phyloP scores from a whole-genome alignment of 1,284 basidiomycete species.

The Ganoderma meredithae region DNA sequence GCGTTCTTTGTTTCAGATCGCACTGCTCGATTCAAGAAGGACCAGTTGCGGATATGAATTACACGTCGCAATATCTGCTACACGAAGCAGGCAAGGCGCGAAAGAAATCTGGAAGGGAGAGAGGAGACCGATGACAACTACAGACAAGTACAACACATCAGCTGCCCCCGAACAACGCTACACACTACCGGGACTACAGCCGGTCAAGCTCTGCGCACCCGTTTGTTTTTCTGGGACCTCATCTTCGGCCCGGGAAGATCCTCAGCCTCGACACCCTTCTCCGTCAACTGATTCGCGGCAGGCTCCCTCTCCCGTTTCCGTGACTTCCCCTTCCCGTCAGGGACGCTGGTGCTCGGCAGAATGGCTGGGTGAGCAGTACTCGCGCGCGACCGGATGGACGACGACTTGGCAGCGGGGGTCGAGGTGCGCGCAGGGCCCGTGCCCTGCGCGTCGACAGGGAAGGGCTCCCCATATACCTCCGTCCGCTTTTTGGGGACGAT shows the following conservation, averaged over 20 bases:
- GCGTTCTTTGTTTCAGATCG: background rate
- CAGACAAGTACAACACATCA: background rate
- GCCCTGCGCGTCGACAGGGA: background rate
- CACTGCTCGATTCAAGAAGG: background rate
- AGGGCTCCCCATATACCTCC: constrained; percentile 5
- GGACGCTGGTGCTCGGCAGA: background rate
- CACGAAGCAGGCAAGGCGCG: background rate
- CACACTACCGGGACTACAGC: background rate
- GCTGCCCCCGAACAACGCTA: no score
- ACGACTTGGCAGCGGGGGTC: background rate
- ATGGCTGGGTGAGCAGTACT: background rate
- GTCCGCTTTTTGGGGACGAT: constrained; percentile 6
- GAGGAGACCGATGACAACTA: background rate
- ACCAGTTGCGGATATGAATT: background rate
- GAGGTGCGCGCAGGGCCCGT: background rate
- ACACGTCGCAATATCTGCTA: background rate
- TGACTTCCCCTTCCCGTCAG: background rate
- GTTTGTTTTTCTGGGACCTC: constrained; percentile 9
- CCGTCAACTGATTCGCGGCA: background rate
- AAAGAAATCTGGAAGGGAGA: background rate
- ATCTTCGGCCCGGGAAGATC: background rate
- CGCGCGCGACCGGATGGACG: background rate
- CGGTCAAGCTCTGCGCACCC: constrained; percentile 2
- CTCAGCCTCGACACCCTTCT: background rate
- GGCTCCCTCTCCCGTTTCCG: background rate